Evolutionary conservation across 1,284 basidiomycete species (phyloP), one percentile per base, ranked within the genome.

Genomic region (Lentinus polychrous): DNA sequence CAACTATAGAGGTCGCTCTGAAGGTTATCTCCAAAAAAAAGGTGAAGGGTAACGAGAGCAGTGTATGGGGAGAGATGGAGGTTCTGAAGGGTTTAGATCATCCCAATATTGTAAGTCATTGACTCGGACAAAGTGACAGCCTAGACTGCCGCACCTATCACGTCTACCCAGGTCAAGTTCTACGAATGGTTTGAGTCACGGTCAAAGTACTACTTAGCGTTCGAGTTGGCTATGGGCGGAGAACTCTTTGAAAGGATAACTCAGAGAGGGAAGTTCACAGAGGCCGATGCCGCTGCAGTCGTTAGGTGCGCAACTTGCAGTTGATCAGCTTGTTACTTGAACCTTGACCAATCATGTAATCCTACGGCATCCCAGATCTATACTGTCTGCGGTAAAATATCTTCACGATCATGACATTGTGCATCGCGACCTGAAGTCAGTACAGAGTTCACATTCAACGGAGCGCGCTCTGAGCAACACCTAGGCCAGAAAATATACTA

Each of bases 121-220:
- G 27, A 7, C 20, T 32, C 14, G 7, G 14, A 37, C 14, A 4
- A 37, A n/a, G 14, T 37, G 6, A 14, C 23, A 39, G 39, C 41
- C n/a, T n/a, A n/a, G n/a, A n/a, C 46, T 43, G 43, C 40, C 18
- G 50, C 34, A 41, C 48, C 50, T 4, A 6, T 15, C 35, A 14
- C 12, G 7, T 18, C n/a, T n/a, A 37, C 14, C 23, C 65, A 86
- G 87, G 91, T 95, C 58, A 92, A 92, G 62, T 91, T 94, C 60
- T 92, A 86, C 63, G 91, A 94, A 64, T 91, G 84, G 80, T 96
- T 96, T 64, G 94, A 96, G 63, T 92, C 88, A 14, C 74, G 91
- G 49, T 78, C 84, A 33, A 95, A 94, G 65, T 94, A 91, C 66
- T 96, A 93, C 61, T 79, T 96, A 32, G 79, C 87, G 0, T 96